Evolutionary conservation across 495 filamentous ascomycete species (phyloP).

Genomic region (Penicillium goetzii): DNA sequence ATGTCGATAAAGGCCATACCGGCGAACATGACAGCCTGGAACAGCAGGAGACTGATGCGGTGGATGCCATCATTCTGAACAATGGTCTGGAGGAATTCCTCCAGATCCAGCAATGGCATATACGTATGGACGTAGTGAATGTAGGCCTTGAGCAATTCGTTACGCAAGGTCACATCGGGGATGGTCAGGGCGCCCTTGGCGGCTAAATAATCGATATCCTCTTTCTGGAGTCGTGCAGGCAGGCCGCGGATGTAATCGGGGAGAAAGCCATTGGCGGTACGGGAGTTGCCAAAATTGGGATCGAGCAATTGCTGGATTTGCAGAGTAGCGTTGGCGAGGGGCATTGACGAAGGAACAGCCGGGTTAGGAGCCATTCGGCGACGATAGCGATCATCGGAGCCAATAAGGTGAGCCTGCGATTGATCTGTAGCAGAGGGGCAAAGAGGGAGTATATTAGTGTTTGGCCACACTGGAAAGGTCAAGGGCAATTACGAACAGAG

Average conservation of each 20-base stretch:
- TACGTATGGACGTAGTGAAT: constrained; percentile 85
- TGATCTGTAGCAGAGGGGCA: constrained; percentile 36
- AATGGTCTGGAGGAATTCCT: constrained; percentile 70
- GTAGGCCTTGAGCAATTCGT: constrained; percentile 73
- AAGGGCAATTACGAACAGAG: constrained; percentile 41
- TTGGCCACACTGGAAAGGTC: not conserved
- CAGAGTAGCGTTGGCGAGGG: constrained; percentile 41
- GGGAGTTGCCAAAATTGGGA: constrained; percentile 38
- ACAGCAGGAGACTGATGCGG: constrained; percentile 77
- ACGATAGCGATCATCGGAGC: constrained; percentile 38
- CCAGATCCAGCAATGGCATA: constrained; percentile 83
- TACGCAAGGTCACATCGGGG: constrained; percentile 67
- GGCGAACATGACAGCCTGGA: constrained; percentile 83
- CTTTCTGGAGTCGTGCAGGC: constrained; percentile 65
- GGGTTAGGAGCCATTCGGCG: constrained; percentile 45
- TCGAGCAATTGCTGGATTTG: constrained; percentile 49
- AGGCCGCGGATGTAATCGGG: constrained; percentile 76
- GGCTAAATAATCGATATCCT: constrained; percentile 75
- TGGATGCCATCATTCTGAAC: constrained; percentile 65
- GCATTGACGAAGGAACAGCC: constrained; percentile 43
- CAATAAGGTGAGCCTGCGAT: constrained; percentile 41
- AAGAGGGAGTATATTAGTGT: not conserved
- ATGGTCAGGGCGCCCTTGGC: constrained; percentile 76
- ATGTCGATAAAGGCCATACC: constrained; percentile 78
- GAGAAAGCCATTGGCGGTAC: constrained; percentile 43